Percentiles rank a stretch among this genome's conserved stretches.
Conservation (phyloP, 2,329 filamentous ascomycete species). For the Penicillium sp. region DNA sequence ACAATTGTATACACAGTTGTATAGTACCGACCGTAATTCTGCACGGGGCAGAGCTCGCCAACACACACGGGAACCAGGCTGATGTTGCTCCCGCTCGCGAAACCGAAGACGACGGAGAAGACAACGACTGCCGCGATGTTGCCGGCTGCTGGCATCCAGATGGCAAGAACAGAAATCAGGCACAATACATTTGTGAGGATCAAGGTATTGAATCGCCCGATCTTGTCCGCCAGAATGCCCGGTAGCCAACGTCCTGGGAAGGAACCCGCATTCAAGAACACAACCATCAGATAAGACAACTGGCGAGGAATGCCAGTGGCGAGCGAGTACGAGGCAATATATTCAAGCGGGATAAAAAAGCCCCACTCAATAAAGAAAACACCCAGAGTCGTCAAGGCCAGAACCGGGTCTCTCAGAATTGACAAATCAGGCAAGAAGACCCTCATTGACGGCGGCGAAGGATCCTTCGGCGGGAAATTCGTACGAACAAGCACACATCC, state of each 20-base stretch:
- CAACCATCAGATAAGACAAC: conserved; percentile 31
- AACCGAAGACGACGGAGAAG: conserved; percentile 34
- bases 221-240: conserved; percentile 31
- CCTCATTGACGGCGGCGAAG: conserved; percentile 13
- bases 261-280: conserved; percentile 32
- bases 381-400: conserved; percentile 26
- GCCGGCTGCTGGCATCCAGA: conserved; percentile 28
- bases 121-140: conserved; percentile 20
- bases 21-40: conserved; percentile 44
- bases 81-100: conserved; percentile 40
- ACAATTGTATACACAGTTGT: conserved; percentile 35
- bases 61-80: conserved; percentile 45
- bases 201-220: conserved; percentile 35
- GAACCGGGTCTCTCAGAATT: conserved; percentile 13
- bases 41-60: conserved; percentile 45
- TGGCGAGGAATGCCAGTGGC: conserved; percentile 22
- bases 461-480: conserved; percentile 7
- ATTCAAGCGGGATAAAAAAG: conserved; percentile 37
- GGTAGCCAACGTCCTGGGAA: conserved; percentile 35
- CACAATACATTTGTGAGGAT: conserved; percentile 27
- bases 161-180: conserved; percentile 22
- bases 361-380: conserved; percentile 38
- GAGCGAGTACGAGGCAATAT: conserved; percentile 34
- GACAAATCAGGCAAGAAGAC: conserved; percentile 15
- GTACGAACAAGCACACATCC: conserved; percentile 14